Conservation (phyloP, 768 basidiomycete species). For the Lepiota subincarnata region DNA sequence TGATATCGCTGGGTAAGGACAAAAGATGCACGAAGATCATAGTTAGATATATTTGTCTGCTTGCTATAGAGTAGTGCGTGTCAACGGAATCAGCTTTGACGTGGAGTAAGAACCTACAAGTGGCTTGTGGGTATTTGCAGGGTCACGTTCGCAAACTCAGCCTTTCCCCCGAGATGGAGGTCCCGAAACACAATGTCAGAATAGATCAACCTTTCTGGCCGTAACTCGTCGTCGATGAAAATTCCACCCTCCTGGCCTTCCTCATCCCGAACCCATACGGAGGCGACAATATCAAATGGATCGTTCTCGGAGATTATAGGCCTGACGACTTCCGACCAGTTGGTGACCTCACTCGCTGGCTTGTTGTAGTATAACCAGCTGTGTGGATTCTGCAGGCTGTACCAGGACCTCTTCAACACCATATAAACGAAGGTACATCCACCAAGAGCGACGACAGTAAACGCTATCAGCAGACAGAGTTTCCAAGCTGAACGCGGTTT, state of each 20-base stretch:
- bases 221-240: neutral
- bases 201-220: conserved; percentile 18
- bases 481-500: too few species aligned
- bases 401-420: too few species aligned
- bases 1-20: conserved; percentile 28
- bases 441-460: too few species aligned
- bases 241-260: neutral
- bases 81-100: neutral
- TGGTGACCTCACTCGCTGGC: neutral
- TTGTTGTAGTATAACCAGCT: neutral
- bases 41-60: conserved; percentile 19
- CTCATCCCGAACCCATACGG: conserved; percentile 16
- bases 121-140: conserved; percentile 25
- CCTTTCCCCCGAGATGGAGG: conserved; percentile 23
- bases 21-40: conserved; percentile 34
- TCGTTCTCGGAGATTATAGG: conserved; percentile 15
- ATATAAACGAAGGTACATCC: too few species aligned
- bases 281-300: conserved; percentile 18
- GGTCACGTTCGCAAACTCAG: conserved; percentile 20
- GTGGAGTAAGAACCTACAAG: conserved; percentile 23
- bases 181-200: conserved; percentile 26
- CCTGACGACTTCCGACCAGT: conserved; percentile 13
- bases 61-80: conserved; percentile 15
- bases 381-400: neutral
- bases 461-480: too few species aligned